Evolutionary conservation across 2,329 filamentous ascomycete species (phyloP), one percentile per base, ranked within the genome.

Genomic region (Fusarium sp.): DNA sequence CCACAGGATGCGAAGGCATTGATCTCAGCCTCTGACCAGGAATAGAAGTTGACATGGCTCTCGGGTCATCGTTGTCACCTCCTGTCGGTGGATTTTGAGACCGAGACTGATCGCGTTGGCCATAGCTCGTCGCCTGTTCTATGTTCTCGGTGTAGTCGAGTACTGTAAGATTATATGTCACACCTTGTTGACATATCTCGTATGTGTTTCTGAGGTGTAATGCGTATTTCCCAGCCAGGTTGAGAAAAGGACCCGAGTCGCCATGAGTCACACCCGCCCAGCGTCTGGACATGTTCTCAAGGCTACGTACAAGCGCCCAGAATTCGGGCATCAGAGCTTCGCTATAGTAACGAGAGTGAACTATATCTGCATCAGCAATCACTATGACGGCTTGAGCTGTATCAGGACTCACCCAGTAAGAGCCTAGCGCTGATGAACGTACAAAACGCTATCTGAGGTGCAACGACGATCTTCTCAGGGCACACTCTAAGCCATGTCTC

Each of bases 401-500:
- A 25, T 56, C n/a, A 6, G 8, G 30, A 57, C 52, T 43, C 30
- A 63, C 60, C 60, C 32, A 63, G 34, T 8, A 63, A n/a, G 2
- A 63, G 23, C 16, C 60, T 32, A 16, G 60, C 60, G 23, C 60
- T 63, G 20, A 41, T 63, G 8, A n/a, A 54, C 16, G 45, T 23
- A 13, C 60, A 63, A 11, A 63, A 63, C 6, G 35, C 60, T 9
- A 63, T 41, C 25, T 63, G 60, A 10, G 60, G 32, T 23, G 52
- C 27, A 9, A 56, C 52, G 13, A 56, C 32, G 9, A 56, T 56
- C 32, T 35, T 32, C 30, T 34, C 7, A 16, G 60, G 60, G 10
- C 45, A 52, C 14, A 54, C 60, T 14, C 45, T 45, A 16, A 63
- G 60, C 60, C 60, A 63, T 11, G 60, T 63, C 32, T 63, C 60